Base-by-base conservation (phyloP, 257 asterid genomes). In the Scutellaria barbata region DNA sequence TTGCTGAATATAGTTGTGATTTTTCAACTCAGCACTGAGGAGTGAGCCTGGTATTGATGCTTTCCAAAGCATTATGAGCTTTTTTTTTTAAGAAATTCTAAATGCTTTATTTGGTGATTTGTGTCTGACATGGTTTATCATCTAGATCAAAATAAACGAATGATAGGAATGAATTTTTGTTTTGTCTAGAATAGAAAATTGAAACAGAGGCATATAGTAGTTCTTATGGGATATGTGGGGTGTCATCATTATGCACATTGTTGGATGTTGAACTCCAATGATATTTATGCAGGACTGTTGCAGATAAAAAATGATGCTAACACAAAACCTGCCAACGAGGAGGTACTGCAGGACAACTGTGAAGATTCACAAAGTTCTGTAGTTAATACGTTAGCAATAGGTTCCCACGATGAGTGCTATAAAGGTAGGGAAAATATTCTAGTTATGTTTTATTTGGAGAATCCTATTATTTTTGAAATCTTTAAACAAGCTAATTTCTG, bases 341-440 rank as follows among this genome's bases (percentile, higher is more conserved):
- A 80, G 57, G 50, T 51, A 47, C 14, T 60, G 80, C 81, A 47
- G 64, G 81, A 66, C 75, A 85, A 16, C 45, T 18, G 47, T 50
- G 76, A 60, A 14, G 82, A 80, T 55, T 62, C 69, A 10, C 80
- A 75, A 53, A 33, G 48, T 65, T 63, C 85, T 43, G 25, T 30
- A 60, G 75, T 69, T 42, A 5, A 55, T 75, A 80, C 58, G 62
- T 40, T 45, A 39, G 68, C 83, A n/a, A 52, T 63, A 48, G 75
- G 67, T 48, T 54, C 51, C 17, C 54, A 58, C 7, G 83, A 68
- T 42, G 60, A 58, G 68, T 37, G 5, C 56, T 25, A 72, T 73
- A 79, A 80, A 88, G 90, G 95, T 88, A 66, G 77, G 50, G 60
- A 61, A 13, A n/a, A 30, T 53, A 5, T n/a, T 43, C 39, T 33